These are phyloP conservation scores for Picochlorum sp. DNA, from an alignment of 139 green algal species.

Conservation along the genomic window DNA sequence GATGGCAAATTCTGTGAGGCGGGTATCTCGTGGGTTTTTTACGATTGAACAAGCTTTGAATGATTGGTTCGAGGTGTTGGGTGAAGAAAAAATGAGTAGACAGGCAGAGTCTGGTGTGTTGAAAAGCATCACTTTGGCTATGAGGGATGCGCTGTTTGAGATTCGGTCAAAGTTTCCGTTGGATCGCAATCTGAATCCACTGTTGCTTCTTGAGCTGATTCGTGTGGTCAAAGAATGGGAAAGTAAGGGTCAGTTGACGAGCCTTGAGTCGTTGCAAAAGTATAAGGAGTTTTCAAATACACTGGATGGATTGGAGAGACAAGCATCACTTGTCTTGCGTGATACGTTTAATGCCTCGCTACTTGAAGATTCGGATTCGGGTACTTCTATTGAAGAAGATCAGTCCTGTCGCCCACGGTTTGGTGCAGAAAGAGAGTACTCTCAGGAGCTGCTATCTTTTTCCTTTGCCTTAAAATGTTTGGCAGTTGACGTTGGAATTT, in stretches of 20 bases:
- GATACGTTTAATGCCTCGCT: too few relatives aligned
- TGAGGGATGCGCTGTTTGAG: not conserved
- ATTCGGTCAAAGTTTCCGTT: not conserved
- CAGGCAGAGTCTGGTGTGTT: not conserved
- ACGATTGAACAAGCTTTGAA: slow-evolving; percentile 2
- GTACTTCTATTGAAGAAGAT: too few relatives aligned
- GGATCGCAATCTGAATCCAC: not conserved
- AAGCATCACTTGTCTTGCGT: too few relatives aligned
- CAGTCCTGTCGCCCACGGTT: too few relatives aligned
- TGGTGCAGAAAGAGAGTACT: too few relatives aligned
- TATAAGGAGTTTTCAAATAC: too few relatives aligned
- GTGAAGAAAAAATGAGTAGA: not conserved
- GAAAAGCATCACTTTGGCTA: not conserved
- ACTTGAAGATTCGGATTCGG: too few relatives aligned
- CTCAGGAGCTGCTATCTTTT: too few relatives aligned
- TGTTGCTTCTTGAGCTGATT: not conserved
- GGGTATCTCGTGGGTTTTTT: not conserved
- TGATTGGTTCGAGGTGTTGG: not conserved
- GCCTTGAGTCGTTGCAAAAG: not conserved
- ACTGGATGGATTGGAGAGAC: too few relatives aligned
- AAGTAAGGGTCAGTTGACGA: not conserved
- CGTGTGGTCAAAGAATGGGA: not conserved
- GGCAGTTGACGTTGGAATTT: too few relatives aligned
- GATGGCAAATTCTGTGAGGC: slow-evolving; percentile 1
- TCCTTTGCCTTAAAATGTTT: too few relatives aligned